Base-by-base conservation (phyloP, 192 early-diverging fungal species). In the Gigaspora rosea region DNA sequence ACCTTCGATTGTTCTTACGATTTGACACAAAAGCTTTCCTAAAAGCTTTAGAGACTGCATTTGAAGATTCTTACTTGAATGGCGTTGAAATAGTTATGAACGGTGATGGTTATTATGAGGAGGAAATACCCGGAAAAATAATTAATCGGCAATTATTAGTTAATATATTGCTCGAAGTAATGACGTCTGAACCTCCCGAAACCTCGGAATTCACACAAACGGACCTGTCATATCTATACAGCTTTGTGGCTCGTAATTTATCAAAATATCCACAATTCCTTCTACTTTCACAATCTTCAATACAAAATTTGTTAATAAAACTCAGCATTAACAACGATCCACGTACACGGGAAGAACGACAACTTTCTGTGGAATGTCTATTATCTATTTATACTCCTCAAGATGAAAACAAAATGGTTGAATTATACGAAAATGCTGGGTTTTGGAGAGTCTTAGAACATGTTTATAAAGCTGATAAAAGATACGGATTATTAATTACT, bases 41-140 rank as follows among this genome's bases (percentile, higher is more conserved):
- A 48, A 80, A 82, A 46, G 84, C 87, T 20, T 79, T 90, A 54
- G 87, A 88, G 49, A 61, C 78, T 15, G 88, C 87, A 0, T 90
- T 90, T 78, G 88, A 87, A 73, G 88, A 90, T 80, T 84, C 86
- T 68, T 90, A 86, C 79, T 77, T 90, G 11, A 88, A 85, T 67
- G 87, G 87, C 50, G 81, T 79, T 35, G 85, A 86, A 52, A 81
- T 80, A 51, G 80, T 81, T 52, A 68, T 77, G 56, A 84, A 71
- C 22, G 77, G 75, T 8, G 81, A 78, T 18, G 80, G 81, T 59
- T 76, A 67, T 58, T 57, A 67, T 58, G 63, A 76, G 36, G 87
- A 90, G 35, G 87, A 87, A 46, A 73, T 85, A 18, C 87, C 80
- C 2, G 87, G 86, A 20, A 82, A 85, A 62, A 83, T 88, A 3